Base-by-base conservation (phyloP, 1,139 yeast genomes). In the Hyphopichia pseudoburtonii region DNA sequence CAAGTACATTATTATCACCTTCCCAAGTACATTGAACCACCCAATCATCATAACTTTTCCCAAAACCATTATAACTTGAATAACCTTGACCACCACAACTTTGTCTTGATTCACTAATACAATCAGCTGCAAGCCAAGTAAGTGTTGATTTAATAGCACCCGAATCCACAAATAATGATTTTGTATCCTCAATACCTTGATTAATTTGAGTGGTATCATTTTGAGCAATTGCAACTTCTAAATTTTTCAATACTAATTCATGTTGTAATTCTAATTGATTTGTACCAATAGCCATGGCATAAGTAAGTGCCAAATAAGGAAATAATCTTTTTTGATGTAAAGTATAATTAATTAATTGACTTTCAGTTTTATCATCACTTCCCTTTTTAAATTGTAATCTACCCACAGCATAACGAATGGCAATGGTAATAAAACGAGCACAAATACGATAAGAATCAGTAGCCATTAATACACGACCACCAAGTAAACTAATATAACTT, bases 1-100 rank as follows among this genome's bases (percentile, higher is more conserved):
- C 64, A 50, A 60, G 52, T 29, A 60, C 63, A 24, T 57, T 58
- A 54, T 60, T 60, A 56, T 60, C 66, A 46, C 66, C 66, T 45
- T 60, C 66, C 66, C 66, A 60, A 23, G 66, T 60, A 45, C 66
- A 60, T 46, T 60, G 66, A 26, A 60, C 66, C 16, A 56, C 64
- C 66, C 66, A 60, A 49, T 60, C 66, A 41, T 56, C 54, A 54
- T 52, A 60, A 15, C 62, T 60, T 45, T 56, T 59, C 26, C 66
- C 64, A 40, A 60, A 60, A 18, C 63, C 64, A 41, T 46, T 53
- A 55, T 60, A 60, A 22, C 60, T 37, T 11, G 64, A 59, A 56
- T 60, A 60, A 30, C 66, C 66, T 47, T 57, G 64, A 35, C 66
- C 66, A 46, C 66, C 66, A 43, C 66, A 60, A 3, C 63, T 42